Evolutionary conservation across 2,329 filamentous ascomycete genomes (phyloP).

Genomic region (Neonectria hederae): DNA sequence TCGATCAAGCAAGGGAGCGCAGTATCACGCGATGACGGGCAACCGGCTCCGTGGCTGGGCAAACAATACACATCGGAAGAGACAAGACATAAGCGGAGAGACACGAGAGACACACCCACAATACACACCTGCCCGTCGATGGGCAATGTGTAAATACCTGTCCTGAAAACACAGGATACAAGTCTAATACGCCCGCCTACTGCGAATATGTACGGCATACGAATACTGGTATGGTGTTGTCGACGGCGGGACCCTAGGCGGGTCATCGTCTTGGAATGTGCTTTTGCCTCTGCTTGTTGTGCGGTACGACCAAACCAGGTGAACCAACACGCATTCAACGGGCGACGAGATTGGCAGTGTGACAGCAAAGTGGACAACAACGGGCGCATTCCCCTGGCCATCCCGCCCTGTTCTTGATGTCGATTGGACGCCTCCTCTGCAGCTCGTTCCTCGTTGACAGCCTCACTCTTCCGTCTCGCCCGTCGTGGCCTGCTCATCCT

Average conservation of each 20-base stretch:
- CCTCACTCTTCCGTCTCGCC: conserved; percentile 29
- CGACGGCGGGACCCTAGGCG: not conserved
- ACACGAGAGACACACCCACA: conserved; percentile 1
- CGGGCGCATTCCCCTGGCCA: conserved; percentile 32
- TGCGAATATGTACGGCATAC: not conserved
- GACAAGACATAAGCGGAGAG: not conserved
- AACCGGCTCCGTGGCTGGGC: conserved; percentile 6
- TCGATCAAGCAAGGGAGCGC: conserved; percentile 16
- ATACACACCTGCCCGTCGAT: conserved; percentile 1
- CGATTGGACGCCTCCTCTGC: conserved; percentile 37
- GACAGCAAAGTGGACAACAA: conserved; percentile 31
- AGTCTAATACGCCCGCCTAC: conserved; percentile 3
- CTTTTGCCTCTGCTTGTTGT: not conserved
- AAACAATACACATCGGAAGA: conserved; percentile 6
- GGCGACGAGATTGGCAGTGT: conserved; percentile 36
- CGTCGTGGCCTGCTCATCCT: conserved; percentile 23
- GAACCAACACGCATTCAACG: conserved; percentile 35
- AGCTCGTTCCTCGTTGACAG: conserved; percentile 37
- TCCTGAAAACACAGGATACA: not conserved
- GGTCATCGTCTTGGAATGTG: conserved; percentile 15
- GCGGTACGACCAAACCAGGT: conserved; percentile 6
- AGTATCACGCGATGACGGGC: conserved; percentile 7
- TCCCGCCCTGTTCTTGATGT: conserved; percentile 4
- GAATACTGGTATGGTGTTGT: conserved; percentile 6
- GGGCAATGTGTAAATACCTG: conserved; percentile 14